Conservation (phyloP, 2,329 filamentous ascomycete species). For the Monosporascus sp. region DNA sequence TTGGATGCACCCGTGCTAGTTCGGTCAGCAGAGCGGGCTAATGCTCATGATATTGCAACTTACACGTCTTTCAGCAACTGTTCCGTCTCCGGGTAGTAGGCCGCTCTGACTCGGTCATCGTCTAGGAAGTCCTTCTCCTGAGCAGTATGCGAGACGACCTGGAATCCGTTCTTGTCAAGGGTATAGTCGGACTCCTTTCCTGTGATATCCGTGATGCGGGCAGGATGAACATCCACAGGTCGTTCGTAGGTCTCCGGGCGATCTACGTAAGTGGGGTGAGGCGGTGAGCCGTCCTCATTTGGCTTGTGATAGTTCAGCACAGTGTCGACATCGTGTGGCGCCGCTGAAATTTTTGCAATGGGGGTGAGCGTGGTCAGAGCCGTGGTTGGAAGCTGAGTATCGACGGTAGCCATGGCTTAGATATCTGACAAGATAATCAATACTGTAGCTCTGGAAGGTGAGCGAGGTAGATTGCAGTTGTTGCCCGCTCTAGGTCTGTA, state of each 20-base stretch:
- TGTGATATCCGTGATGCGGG: conserved; percentile 30
- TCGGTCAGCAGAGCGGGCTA: background rate
- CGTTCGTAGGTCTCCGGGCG: conserved; percentile 29
- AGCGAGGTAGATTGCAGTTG: background rate
- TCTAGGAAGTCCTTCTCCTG: conserved; percentile 38
- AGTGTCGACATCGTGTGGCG: conserved; percentile 26
- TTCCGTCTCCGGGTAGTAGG: conserved; percentile 71
- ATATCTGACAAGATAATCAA: too few relatives aligned
- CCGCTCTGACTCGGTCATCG: conserved; percentile 54
- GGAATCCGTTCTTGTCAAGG: conserved; percentile 34
- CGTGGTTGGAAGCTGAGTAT: conserved; percentile 16
- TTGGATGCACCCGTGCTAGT: conserved; percentile 48
- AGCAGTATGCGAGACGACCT: conserved; percentile 24
- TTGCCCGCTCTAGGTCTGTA: background rate
- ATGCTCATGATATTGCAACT: conserved; percentile 7
- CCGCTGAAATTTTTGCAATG: conserved; percentile 6
- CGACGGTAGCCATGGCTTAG: conserved; percentile 21
- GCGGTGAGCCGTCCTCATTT: conserved; percentile 35
- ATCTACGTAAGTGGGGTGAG: conserved; percentile 28
- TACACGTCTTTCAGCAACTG: conserved; percentile 56
- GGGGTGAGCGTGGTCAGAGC: conserved; percentile 11
- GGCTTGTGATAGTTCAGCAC: conserved; percentile 34
- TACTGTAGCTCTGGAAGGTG: background rate
- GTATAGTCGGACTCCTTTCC: conserved; percentile 30
- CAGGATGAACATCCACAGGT: conserved; percentile 19